Evolutionary conservation across 371 early-diverging fungal species (phyloP), one percentile per base, ranked within the genome.

Genomic region (Cokeromyces recurvatus): DNA sequence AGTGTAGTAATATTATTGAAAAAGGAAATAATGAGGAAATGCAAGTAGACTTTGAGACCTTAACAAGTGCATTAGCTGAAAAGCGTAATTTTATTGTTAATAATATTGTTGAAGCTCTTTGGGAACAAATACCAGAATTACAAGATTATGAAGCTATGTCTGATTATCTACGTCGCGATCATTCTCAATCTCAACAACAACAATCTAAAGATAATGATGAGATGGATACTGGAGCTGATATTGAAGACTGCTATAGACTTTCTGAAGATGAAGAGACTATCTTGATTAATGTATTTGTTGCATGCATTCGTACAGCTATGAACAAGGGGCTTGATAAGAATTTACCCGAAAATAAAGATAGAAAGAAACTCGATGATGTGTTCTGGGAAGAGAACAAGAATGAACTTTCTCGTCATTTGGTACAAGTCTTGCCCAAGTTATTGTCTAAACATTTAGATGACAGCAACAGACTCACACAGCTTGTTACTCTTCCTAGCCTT

Each of bases 361-460:
- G 43, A 32, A 46, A 52, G 10, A 37, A 46, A 52, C 16, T 53
- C 25, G 66, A 68, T 24, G 56, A 64, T 15, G 21, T 32, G 0
- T 44, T 47, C 14, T 45, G 57, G 44, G 64, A 60, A 12, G 61
- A 59, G 27, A 48, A 36, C 35, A 62, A 59, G 19, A 65, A 67
- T 15, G 76, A 81, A 41, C 57, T 85, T 11, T 79, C 78, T 16
- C 72, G 82, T 7, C 64, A 72, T 36, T 55, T 88, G 32, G 77
- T 82, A 11, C 64, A 66, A 41, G 48, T 62, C 2, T 36, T 89
- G 14, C 82, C 87, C 2, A 72, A 71, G 31, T 64, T 89, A n/a
- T 52, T 90, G 25, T 59, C 74, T n/a, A 86, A 85, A 53, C 82
- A 87, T 45, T 68, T 69, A 2, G 74, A 71, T 32, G 87, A 86